Percentiles rank a stretch among this genome's conserved stretches.
phyloP scores from a whole-genome alignment of 768 basidiomycete genomes.

The Russula vinacea region DNA sequence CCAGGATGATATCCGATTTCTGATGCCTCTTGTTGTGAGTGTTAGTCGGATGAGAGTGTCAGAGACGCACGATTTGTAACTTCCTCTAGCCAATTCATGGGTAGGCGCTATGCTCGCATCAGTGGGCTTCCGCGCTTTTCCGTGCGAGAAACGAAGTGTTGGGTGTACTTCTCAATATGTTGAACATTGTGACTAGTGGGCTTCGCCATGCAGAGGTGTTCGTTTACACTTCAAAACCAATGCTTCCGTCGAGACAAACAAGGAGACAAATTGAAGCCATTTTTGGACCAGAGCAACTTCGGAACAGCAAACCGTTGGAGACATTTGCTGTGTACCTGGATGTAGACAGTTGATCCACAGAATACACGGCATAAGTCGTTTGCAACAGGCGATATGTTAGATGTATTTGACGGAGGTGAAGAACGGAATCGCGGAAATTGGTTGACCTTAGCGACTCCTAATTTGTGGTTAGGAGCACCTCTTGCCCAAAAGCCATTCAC shows the following conservation, averaged over 20 bases:
- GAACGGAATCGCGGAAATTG: constrained; percentile 76
- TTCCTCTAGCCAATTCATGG: constrained; percentile 91
- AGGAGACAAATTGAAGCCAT: too few species aligned
- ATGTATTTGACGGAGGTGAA: constrained; percentile 84
- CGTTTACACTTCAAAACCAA: too few species aligned
- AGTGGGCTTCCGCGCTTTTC: constrained; percentile 47
- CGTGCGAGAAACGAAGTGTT: constrained; percentile 60
- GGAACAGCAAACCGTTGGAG: too few species aligned
- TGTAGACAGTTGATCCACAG: constrained; percentile 93
- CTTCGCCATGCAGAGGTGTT: too few species aligned
- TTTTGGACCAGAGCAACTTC: too few species aligned
- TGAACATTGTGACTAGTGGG: too few species aligned
- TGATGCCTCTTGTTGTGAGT: constrained; percentile 5
- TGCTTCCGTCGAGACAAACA: too few species aligned
- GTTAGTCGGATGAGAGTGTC: background rate
- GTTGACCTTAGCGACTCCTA: constrained; percentile 32
- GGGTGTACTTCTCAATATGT: too few species aligned
- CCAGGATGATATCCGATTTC: constrained; percentile 85
- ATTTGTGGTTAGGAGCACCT: constrained; percentile 11
- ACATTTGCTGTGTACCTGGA: too few species aligned
- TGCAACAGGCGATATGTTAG: constrained; percentile 65
- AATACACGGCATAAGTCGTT: constrained; percentile 73
- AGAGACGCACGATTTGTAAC: constrained; percentile 69
- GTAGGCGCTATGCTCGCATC: constrained; percentile 76
- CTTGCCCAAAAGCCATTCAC: too few species aligned